These are phyloP conservation scores for Thymus quinquecostatus DNA, from an alignment of 257 asterid species.

Conservation along the genomic window DNA sequence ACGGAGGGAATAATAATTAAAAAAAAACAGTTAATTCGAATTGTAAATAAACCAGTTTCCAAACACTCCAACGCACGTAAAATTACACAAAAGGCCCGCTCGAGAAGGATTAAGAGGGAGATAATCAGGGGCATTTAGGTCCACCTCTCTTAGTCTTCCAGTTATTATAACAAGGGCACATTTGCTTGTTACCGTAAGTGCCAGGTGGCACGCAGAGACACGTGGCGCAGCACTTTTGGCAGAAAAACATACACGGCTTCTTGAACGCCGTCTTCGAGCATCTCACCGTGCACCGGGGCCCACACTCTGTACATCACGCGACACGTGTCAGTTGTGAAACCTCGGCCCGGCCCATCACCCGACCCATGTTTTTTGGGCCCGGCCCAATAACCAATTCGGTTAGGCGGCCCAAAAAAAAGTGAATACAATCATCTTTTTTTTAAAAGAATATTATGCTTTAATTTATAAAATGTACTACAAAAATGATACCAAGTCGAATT, in stretches of 20 bases:
- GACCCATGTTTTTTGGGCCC: neutral
- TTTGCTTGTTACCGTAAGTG: slow-evolving; percentile 80
- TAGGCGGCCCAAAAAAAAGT: neutral
- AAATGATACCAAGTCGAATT: too few relatives aligned
- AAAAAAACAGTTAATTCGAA: too few relatives aligned
- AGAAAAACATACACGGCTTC: slow-evolving; percentile 84
- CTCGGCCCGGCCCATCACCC: too few relatives aligned
- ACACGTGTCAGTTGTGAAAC: neutral
- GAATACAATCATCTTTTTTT: too few relatives aligned
- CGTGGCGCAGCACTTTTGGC: slow-evolving; percentile 67
- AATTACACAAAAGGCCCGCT: neutral
- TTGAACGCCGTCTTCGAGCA: slow-evolving; percentile 81
- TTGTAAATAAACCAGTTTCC: too few relatives aligned
- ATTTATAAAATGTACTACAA: too few relatives aligned
- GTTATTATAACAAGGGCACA: slow-evolving; percentile 84
- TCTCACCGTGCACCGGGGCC: slow-evolving; percentile 47
- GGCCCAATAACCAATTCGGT: neutral
- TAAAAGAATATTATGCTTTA: too few relatives aligned
- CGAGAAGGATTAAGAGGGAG: too few relatives aligned
- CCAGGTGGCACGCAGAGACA: slow-evolving; percentile 86
- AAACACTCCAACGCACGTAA: neutral
- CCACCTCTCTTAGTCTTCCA: slow-evolving; percentile 94
- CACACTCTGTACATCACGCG: slow-evolving; percentile 36
- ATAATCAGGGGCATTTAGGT: slow-evolving; percentile 75
- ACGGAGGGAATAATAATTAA: too few relatives aligned